These are phyloP conservation scores for Mycena indigotica DNA, from an alignment of 768 basidiomycete species.

Conservation along the genomic window DNA sequence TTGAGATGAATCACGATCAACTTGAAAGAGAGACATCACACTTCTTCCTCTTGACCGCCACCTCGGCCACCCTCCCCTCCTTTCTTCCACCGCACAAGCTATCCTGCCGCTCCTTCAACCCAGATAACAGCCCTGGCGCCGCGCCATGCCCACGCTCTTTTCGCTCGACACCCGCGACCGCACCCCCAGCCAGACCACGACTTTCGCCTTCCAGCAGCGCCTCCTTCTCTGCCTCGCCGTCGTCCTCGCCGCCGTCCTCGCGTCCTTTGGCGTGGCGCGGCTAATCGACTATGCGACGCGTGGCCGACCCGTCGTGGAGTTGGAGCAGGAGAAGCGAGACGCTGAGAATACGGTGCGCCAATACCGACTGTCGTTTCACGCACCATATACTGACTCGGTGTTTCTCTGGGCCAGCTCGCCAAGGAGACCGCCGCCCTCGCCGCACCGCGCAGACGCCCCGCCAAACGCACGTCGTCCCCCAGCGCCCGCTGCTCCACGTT, in stretches of 20 bases:
- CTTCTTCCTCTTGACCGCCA: no score
- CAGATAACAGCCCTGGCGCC: neutral
- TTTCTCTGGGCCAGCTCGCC: no score
- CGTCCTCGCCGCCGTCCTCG: neutral
- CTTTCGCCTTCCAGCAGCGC: neutral
- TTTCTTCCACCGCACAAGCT: neutral
- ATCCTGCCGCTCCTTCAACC: neutral
- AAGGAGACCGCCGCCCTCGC: no score
- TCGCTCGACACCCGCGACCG: neutral
- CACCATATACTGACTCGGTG: no score
- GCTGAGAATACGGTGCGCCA: neutral
- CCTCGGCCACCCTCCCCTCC: no score
- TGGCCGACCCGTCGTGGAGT: neutral
- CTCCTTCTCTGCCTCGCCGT: neutral
- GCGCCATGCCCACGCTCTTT: constrained; percentile 3
- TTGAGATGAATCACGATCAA: no score
- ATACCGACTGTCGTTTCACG: no score
- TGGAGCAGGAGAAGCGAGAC: neutral
- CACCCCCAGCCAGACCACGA: neutral
- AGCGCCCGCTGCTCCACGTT: neutral
- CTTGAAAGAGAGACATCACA: no score
- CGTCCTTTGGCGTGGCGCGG: neutral
- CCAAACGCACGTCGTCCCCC: no score
- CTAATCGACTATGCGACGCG: neutral
- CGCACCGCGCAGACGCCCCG: no score